These are phyloP conservation scores for Crithidia brevicula DNA, from an alignment of 208 protist species.

Conservation along the genomic window DNA sequence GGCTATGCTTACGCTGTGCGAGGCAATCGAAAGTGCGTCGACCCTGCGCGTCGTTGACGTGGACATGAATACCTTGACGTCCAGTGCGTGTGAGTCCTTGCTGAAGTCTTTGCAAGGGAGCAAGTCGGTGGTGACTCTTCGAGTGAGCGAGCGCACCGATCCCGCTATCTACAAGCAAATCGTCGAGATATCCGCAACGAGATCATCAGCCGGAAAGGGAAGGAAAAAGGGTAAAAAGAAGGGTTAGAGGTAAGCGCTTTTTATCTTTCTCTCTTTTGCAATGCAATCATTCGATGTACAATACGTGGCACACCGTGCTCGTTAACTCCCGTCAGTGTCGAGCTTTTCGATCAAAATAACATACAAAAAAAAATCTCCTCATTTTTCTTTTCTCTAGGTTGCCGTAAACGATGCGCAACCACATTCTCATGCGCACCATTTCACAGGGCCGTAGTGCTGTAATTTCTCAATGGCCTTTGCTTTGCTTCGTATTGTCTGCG, in stretches of 20 bases:
- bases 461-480: no score
- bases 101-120: conserved; percentile 64
- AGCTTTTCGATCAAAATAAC: neutral
- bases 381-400: no score
- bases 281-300: neutral
- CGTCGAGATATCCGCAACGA: conserved; percentile 52
- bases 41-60: conserved; percentile 70
- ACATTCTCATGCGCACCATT: no score
- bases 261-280: neutral
- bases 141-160: conserved; percentile 71
- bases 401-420: no score
- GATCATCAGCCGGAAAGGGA: conserved; percentile 39
- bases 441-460: no score
- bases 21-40: conserved; percentile 66
- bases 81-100: conserved; percentile 50
- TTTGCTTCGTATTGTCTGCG: no score
- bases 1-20: conserved; percentile 76
- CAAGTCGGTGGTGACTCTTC: conserved; percentile 45
- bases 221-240: conserved; percentile 43
- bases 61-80: conserved; percentile 73
- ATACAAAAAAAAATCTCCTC: neutral
- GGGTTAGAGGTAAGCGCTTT: neutral
- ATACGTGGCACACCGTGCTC: no score
- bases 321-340: no score
- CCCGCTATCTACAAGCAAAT: conserved; percentile 66